A percentile compares a stretch with the other conserved stretches of the same genome.
Conservation (phyloP, 2,329 filamentous ascomycete genomes). For the Cytospora paraplurivora region DNA sequence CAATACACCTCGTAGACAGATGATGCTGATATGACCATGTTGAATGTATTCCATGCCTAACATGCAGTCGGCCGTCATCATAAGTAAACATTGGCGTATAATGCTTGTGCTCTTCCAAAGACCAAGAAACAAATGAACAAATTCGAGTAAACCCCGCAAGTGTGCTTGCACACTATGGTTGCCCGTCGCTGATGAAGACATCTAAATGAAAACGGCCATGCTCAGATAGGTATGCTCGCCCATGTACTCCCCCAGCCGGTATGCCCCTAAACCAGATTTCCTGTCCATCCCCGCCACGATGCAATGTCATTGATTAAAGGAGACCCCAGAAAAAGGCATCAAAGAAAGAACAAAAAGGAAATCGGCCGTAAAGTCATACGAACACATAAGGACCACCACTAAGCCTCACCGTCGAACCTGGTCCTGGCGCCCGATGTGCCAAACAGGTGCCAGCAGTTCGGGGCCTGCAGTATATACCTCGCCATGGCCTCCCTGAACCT, state of each 20-base stretch:
- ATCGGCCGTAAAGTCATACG: background rate
- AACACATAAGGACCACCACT: background rate
- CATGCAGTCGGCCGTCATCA: background rate
- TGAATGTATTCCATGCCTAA: background rate
- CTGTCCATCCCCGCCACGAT: conserved; percentile 1
- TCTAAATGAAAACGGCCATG: conserved; percentile 1
- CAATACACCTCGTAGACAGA: too few species aligned
- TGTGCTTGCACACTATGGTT: background rate
- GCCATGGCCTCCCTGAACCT: conserved; percentile 97
- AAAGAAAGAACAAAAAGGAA: background rate
- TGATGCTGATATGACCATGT: background rate
- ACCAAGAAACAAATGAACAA: too few species aligned
- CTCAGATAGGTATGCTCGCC: background rate
- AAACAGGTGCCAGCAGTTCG: conserved; percentile 77
- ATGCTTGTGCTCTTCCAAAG: background rate
- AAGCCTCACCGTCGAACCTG: conserved; percentile 32
- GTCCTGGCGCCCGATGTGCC: conserved; percentile 37
- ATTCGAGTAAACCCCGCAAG: background rate
- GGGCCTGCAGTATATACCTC: conserved; percentile 72
- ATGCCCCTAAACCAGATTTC: background rate
- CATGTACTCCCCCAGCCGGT: background rate
- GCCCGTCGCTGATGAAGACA: background rate
- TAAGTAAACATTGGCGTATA: background rate
- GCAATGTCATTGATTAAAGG: background rate
- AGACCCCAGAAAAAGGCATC: background rate